A percentile compares a stretch with the other conserved stretches of the same genome.
Evolutionary conservation across 140 eudicot species (phyloP).

Genomic region (Senecio squalidus): DNA sequence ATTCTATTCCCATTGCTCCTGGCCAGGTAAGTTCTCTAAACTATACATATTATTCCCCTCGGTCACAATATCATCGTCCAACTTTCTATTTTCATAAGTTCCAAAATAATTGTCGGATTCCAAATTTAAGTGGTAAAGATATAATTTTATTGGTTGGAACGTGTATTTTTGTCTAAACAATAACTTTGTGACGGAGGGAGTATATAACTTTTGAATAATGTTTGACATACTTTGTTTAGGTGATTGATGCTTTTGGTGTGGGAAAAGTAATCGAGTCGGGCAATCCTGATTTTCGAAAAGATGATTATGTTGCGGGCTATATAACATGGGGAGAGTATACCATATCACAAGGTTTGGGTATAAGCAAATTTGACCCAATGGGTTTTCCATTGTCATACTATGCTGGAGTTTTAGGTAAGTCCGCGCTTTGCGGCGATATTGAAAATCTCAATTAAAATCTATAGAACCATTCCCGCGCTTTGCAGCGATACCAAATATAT

Average conservation of each 20-base stretch:
- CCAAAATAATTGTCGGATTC: too few relatives aligned
- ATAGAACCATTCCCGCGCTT: too few relatives aligned
- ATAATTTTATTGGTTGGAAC: too few relatives aligned
- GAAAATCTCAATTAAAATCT: too few relatives aligned
- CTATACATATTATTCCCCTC: background rate
- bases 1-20: constrained; percentile 26
- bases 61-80: too few relatives aligned
- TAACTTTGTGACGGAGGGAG: too few relatives aligned
- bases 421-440: too few relatives aligned
- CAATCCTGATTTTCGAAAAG: constrained; percentile 46
- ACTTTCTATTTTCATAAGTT: too few relatives aligned
- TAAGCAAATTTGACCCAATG: constrained; percentile 54
- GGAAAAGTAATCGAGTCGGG: constrained; percentile 70
- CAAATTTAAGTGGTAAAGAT: too few relatives aligned
- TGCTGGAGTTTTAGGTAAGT: constrained; percentile 56
- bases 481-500: too few relatives aligned
- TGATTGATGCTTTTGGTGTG: constrained; percentile 57
- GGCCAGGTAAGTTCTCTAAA: constrained; percentile 38
- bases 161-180: too few relatives aligned
- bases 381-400: constrained; percentile 67
- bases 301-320: constrained; percentile 57
- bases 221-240: constrained; percentile 23
- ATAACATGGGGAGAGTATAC: constrained; percentile 71
- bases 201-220: background rate
- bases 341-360: constrained; percentile 33